A percentile compares a stretch with the other conserved stretches of the same genome.
These are phyloP conservation scores for Lyophyllum atratum DNA, from an alignment of 768 basidiomycete genomes.

Conservation along the genomic window DNA sequence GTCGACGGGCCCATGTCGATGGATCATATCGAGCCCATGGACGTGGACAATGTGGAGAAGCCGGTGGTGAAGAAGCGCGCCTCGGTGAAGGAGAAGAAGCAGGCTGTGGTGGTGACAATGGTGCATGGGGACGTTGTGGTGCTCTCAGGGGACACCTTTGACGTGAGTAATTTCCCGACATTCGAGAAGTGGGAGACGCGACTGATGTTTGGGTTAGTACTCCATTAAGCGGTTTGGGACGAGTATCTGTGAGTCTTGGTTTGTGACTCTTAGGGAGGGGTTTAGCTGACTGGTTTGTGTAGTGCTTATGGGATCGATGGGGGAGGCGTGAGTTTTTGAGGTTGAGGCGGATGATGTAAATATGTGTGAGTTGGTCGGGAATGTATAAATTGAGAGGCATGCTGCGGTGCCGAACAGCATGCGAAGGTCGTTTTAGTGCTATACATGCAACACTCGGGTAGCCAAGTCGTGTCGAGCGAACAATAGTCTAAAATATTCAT, in stretches of 20 bases:
- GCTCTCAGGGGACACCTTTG: conserved; percentile 41
- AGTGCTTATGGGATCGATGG: conserved; percentile 19
- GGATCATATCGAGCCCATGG: too few relatives aligned
- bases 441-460: too few relatives aligned
- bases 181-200: conserved; percentile 3
- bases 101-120: conserved; percentile 32
- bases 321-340: not conserved
- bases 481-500: not conserved
- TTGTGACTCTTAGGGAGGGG: not conserved
- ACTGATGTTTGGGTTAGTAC: conserved; percentile 31
- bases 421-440: too few relatives aligned
- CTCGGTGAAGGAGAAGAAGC: conserved; percentile 7
- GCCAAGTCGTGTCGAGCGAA: not conserved
- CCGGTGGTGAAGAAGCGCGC: not conserved
- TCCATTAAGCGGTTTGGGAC: conserved; percentile 46
- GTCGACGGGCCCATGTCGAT: too few relatives aligned
- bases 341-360: not conserved
- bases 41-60: not conserved
- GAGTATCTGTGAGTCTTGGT: conserved; percentile 38
- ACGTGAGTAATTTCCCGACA: conserved; percentile 29
- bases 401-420: too few relatives aligned
- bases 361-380: not conserved
- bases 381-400: too few relatives aligned
- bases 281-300: not conserved
- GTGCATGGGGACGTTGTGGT: conserved; percentile 47